These are phyloP conservation scores for Gossypium anomalum DNA, from an alignment of 345 rosid species.

Conservation along the genomic window DNA sequence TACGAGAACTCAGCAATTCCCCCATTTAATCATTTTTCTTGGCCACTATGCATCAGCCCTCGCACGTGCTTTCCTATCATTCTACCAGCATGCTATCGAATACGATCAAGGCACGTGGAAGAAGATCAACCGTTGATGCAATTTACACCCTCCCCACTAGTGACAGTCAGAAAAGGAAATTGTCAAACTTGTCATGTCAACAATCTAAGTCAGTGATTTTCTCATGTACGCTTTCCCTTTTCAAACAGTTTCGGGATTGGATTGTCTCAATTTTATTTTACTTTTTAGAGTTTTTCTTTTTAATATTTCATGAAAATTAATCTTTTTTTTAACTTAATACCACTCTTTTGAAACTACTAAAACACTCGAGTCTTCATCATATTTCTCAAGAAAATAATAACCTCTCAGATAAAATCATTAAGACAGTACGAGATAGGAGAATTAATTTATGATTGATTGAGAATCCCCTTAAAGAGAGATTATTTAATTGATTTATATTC, in stretches of 20 bases:
- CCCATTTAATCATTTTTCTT: background rate
- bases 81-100: background rate
- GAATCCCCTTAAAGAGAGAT: too few relatives aligned
- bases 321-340: too few relatives aligned
- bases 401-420: too few relatives aligned
- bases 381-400: too few relatives aligned
- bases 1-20: background rate
- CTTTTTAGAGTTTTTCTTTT: too few relatives aligned
- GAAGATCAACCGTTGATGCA: background rate
- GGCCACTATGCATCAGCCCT: background rate
- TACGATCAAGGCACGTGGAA: background rate
- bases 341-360: too few relatives aligned
- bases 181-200: background rate
- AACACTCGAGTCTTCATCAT: too few relatives aligned
- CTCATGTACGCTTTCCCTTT: background rate
- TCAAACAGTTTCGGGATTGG: background rate
- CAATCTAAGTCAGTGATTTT: background rate
- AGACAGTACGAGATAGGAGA: too few relatives aligned
- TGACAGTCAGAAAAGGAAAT: background rate
- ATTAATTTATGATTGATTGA: too few relatives aligned
- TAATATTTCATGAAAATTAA: too few relatives aligned
- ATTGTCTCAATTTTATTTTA: background rate
- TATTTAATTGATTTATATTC: too few relatives aligned
- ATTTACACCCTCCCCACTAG: background rate
- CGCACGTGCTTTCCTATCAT: background rate